Base-by-base conservation (phyloP, 2,329 filamentous ascomycete genomes). In the Graphiopsis chlorocephala region DNA sequence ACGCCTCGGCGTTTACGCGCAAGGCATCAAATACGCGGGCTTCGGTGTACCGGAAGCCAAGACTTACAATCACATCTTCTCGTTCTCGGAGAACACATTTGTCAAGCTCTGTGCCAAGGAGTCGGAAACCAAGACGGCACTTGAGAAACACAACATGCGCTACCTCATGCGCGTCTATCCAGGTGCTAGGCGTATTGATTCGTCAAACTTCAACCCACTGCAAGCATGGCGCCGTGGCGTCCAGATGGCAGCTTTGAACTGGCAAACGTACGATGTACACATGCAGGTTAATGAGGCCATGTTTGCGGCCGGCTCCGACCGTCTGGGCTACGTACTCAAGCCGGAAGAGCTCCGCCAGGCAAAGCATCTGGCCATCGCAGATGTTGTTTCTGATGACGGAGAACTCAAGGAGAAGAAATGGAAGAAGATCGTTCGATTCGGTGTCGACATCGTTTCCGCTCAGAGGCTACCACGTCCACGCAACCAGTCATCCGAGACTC, bases 231-330 rank as follows among this genome's bases (percentile, higher is more conserved):
- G 94, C 60, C 89, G 92, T 50, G 95, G 95, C 33, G 95, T 97
- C 20, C 95, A 99, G 78, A 98, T 99, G 94, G 93, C 91, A 15
- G 95, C 95, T 0, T 83, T 98, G 68, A 99, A 99, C 79, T 98
- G 95, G 94, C 95, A 99, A 79, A 98, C 93, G 0, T 97, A 96
- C 73, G 95, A 98, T 74, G 84, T 96, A 20, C 92, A 93, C 53
- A 95, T 97, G 86, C 94, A 98, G 75, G 85, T 98, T 77, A 98
- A 98, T 76, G 91, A 95, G 70, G 95, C 95, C 73, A 98, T 99
- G 95, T 99, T 97, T 75, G 90, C 93, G 55, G 91, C 92, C 65
- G 92, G 92, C 50, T 89, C 86, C 14, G 95, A 97, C 78, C 87
- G 88, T 64, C 91, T 91, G 2, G 95, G 95, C 52, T 99, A 98